phyloP scores from a whole-genome alignment of 2,329 filamentous ascomycete genomes.

The Trichoderma sp. region DNA sequence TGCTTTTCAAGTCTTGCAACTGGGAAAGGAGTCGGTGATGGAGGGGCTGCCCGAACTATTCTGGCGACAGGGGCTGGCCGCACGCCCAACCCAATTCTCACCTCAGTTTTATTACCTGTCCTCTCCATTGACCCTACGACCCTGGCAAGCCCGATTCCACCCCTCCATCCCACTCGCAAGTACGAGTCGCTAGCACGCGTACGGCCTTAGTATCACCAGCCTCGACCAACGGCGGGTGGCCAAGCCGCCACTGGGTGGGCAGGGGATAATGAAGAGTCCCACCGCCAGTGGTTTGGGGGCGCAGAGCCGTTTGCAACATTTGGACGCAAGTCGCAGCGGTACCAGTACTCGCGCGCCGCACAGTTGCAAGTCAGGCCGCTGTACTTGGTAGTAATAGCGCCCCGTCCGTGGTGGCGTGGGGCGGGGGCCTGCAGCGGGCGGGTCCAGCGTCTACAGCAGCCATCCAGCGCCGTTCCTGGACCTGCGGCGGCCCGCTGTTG shows the following conservation, averaged over 20 bases:
- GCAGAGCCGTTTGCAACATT: neutral
- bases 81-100: conserved; percentile 22
- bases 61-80: conserved; percentile 34
- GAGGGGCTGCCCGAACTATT: conserved; percentile 44
- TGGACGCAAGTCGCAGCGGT: neutral
- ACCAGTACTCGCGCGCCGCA: neutral
- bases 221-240: conserved; percentile 21
- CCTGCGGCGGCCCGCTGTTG: conserved; percentile 10
- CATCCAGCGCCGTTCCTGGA: conserved; percentile 9
- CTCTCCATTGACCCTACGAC: conserved; percentile 13
- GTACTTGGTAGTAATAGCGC: neutral
- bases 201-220: conserved; percentile 13
- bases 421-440: neutral
- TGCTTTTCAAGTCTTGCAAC: conserved; percentile 32
- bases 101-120: conserved; percentile 3
- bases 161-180: conserved; percentile 20
- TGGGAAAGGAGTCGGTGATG: conserved; percentile 40
- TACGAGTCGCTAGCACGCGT: conserved; percentile 7
- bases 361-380: neutral
- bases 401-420: neutral
- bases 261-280: conserved; percentile 15
- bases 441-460: neutral
- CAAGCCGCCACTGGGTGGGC: conserved; percentile 21
- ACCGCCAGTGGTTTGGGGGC: neutral
- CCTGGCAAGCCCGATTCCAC: conserved; percentile 26